phyloP scores from a whole-genome alignment of 2,329 filamentous ascomycete genomes.

The Aspergillus phoenicis region DNA sequence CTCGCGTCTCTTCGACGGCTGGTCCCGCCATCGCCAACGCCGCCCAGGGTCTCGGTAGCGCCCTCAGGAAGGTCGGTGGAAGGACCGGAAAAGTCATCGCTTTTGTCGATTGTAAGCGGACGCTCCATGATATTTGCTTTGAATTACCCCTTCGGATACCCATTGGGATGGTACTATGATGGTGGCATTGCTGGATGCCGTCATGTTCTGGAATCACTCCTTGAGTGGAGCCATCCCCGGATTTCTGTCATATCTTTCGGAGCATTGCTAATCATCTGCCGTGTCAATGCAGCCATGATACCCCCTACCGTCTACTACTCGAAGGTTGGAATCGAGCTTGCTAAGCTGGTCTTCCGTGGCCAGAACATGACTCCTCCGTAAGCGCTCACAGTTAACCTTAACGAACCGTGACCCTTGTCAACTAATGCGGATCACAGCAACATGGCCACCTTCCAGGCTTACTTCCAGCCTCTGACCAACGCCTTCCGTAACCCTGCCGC shows the following conservation, averaged over 20 bases:
- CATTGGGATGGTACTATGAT: neutral
- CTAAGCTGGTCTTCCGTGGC: conserved; percentile 81
- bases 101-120: conserved; percentile 79
- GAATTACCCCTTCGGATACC: neutral
- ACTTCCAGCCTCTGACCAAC: conserved; percentile 76
- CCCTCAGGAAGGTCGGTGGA: conserved; percentile 77
- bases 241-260: conserved; percentile 1
- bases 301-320: conserved; percentile 90
- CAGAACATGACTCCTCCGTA: conserved; percentile 96
- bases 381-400: conserved; percentile 46
- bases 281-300: conserved; percentile 67
- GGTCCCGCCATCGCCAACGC: conserved; percentile 75
- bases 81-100: conserved; percentile 76
- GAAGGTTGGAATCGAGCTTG: conserved; percentile 82
- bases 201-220: neutral
- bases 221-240: conserved; percentile 8
- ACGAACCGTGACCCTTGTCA: conserved; percentile 8
- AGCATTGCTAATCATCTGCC: conserved; percentile 27
- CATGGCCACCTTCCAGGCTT: conserved; percentile 78
- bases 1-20: conserved; percentile 76
- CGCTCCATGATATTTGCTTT: conserved; percentile 10
- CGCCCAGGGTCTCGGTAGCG: conserved; percentile 66
- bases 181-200: neutral
- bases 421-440: conserved; percentile 57
- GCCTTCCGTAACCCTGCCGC: conserved; percentile 70